Percentiles rank a stretch among this genome's conserved stretches.
Evolutionary conservation across 192 early-diverging fungal genomes (phyloP).

Genomic region (Endogone sp.): DNA sequence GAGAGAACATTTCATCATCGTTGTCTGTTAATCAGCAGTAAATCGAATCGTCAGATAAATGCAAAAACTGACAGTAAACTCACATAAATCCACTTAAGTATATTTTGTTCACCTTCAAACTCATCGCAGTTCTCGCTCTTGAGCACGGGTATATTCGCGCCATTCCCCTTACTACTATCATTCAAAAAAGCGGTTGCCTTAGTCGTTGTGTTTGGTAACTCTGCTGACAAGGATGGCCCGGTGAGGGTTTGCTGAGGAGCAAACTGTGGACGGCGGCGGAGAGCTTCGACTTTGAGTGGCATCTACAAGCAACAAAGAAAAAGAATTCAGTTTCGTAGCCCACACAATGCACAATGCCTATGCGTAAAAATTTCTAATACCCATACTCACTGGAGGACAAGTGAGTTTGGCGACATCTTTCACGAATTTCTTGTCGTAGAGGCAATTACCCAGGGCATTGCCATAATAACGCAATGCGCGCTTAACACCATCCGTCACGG

Average conservation of each 20-base stretch:
- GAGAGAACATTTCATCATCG: background rate
- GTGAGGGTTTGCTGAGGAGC: background rate
- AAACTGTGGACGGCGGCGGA: slow-evolving; percentile 7
- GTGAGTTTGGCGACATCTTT: background rate
- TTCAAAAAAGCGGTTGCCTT: background rate
- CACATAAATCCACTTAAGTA: no score
- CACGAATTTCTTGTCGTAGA: slow-evolving; percentile 77
- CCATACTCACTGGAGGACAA: slow-evolving; percentile 2
- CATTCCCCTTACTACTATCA: no score
- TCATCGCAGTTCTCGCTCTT: background rate
- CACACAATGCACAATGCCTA: background rate
- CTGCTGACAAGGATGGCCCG: background rate
- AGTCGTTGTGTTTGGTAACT: background rate
- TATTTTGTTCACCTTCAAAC: background rate
- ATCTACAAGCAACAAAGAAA: slow-evolving; percentile 8
- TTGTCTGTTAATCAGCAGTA: background rate
- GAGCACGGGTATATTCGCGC: background rate
- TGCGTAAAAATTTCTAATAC: no score
- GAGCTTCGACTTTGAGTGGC: background rate
- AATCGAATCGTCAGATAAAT: background rate
- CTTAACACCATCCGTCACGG: slow-evolving; percentile 86
- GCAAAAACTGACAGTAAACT: background rate
- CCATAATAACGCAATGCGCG: slow-evolving; percentile 86
- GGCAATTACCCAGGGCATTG: slow-evolving; percentile 78
- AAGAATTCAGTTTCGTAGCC: background rate